Evolutionary conservation across 208 protist genomes (phyloP).

Genomic region (Trypanosoma mega): DNA sequence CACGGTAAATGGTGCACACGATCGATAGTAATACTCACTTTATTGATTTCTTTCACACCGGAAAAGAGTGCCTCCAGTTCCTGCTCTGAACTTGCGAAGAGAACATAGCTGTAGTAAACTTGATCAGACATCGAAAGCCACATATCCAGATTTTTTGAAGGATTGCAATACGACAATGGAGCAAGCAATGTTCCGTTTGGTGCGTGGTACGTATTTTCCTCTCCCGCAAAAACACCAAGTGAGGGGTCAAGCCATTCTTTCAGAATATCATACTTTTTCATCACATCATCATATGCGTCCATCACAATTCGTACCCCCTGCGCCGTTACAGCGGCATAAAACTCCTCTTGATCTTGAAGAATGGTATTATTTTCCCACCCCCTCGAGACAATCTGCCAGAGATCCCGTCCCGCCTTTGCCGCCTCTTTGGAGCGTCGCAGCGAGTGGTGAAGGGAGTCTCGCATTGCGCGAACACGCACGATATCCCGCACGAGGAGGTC

Average conservation of each 20-base stretch:
- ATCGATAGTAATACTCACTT: background rate
- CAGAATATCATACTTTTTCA: constrained; percentile 26
- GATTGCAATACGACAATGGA: constrained; percentile 6
- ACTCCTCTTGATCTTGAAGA: constrained; percentile 10
- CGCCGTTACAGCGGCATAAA: constrained; percentile 11
- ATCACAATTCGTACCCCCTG: constrained; percentile 6
- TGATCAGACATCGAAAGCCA: constrained; percentile 18
- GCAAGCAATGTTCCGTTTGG: constrained; percentile 12
- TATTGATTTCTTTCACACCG: constrained; percentile 14
- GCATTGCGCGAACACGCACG: constrained; percentile 7
- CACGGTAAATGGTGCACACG: constrained; percentile 18
- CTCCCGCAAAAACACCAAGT: constrained; percentile 11
- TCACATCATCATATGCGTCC: constrained; percentile 5
- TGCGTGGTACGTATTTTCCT: constrained; percentile 3
- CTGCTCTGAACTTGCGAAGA: background rate
- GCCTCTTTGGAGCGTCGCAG: constrained; percentile 4
- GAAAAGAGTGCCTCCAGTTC: constrained; percentile 11
- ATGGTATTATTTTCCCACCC: constrained; percentile 17
- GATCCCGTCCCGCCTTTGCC: background rate
- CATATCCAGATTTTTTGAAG: constrained; percentile 13
- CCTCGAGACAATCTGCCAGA: constrained; percentile 15
- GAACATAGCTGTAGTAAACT: constrained; percentile 2
- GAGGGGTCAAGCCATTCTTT: constrained; percentile 25
- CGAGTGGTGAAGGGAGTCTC: constrained; percentile 10
- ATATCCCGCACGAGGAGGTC: constrained; percentile 17